phyloP scores from a whole-genome alignment of 2,329 filamentous ascomycete genomes.

The Aspergillus novoparasiticus region DNA sequence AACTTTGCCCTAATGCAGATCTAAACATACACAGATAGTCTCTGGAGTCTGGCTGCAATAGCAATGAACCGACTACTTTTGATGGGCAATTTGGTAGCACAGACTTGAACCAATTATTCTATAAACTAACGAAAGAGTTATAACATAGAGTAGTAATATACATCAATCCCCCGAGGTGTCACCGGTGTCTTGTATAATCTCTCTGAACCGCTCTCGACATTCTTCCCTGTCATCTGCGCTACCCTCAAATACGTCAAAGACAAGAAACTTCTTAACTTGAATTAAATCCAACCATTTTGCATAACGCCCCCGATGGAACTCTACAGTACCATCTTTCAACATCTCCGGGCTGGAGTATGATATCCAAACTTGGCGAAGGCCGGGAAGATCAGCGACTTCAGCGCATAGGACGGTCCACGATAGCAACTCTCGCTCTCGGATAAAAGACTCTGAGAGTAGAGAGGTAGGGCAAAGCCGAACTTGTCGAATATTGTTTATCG shows the following conservation, averaged over 20 bases:
- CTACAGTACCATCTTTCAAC: conserved; percentile 2
- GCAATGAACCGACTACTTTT: too few relatives aligned
- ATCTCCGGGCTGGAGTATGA: conserved; percentile 2
- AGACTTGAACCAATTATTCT: too few relatives aligned
- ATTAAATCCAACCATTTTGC: conserved; percentile 8
- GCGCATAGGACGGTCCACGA: conserved; percentile 13
- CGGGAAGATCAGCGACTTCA: conserved; percentile 5
- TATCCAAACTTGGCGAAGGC: not conserved
- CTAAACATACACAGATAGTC: too few relatives aligned
- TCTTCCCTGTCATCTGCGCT: not conserved
- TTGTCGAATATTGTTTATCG: conserved; percentile 9
- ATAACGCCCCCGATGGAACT: conserved; percentile 6
- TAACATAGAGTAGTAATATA: not conserved
- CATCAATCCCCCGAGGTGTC: not conserved
- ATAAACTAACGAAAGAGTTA: too few relatives aligned
- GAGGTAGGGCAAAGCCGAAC: conserved; percentile 10
- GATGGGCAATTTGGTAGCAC: too few relatives aligned
- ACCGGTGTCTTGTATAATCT: not conserved
- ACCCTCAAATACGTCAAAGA: not conserved
- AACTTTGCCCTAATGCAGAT: too few relatives aligned
- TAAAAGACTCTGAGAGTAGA: not conserved
- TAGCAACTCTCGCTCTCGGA: conserved; percentile 6
- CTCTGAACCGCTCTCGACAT: conserved; percentile 2
- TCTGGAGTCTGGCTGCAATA: too few relatives aligned
- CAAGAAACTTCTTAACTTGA: not conserved